Evolutionary conservation across 2,329 filamentous ascomycete genomes (phyloP), one percentile per base, ranked within the genome.

Genomic region (Verticillium klebahnii): DNA sequence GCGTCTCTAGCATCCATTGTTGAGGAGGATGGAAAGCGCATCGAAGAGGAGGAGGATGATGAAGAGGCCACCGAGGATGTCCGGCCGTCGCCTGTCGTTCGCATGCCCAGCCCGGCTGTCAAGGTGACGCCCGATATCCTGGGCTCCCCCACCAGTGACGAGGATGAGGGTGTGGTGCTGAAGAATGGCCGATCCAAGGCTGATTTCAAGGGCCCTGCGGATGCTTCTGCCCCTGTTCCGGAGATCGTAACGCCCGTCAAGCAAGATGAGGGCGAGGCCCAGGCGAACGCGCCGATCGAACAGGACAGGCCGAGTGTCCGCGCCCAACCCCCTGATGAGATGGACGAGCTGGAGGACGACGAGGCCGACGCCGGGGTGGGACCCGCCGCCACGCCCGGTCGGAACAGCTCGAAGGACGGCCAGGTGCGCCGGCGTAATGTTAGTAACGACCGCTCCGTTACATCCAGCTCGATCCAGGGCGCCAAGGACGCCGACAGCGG

Each of bases 1-100:
- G 68, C 72, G 4, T 81, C 80, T 2, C 72, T 83, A 6, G 74
- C 78, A 8, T 76, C 79, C 17, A 83, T 83, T 58, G 75, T 76
- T 2, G 80, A 83, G 65, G 77, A 78, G 29, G 67, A 66, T 5
- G 68, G 67, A 40, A 57, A 31, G 56, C 15, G 15, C 12, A 50
- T 40, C 3, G 39, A 39, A 8, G 54, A 34, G 15, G 60, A 45
- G 11, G 57, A 59, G 15, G 58, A 59, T n/a, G 65, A 61, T 4
- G 63, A 67, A 15, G 63, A 65, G 3, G 59, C 63, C 2, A 34
- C 56, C 8, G 62, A 60, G 14, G 50, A 54, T 3, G 50, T 64
- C 3, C 25, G 17, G 25, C 50, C 58, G 14, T 31, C 40, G n/a
- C 63, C 66, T 5, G 64, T 66, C 1, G 62, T 72, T 29, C 62